Conservation (phyloP, 345 rosid genomes). For the Gossypium anomalum region DNA sequence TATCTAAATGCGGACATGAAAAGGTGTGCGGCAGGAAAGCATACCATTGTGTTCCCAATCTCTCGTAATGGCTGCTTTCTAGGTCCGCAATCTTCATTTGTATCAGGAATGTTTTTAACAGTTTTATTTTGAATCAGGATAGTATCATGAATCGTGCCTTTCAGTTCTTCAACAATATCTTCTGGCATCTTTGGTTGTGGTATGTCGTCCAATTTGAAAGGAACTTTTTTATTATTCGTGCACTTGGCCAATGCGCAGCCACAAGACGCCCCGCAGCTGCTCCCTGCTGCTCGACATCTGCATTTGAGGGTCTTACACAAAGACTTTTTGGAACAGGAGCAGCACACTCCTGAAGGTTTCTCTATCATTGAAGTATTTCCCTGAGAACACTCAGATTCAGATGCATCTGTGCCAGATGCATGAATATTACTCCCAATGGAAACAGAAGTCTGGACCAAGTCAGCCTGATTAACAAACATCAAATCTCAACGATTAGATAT, state of each 20-base stretch:
- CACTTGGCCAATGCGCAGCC: conserved; percentile 64
- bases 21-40: conserved; percentile 6
- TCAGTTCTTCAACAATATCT: conserved; percentile 24
- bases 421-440: conserved; percentile 29
- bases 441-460: conserved; percentile 33
- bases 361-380: conserved; percentile 21
- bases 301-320: conserved; percentile 77
- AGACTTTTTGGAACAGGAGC: conserved; percentile 74
- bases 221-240: conserved; percentile 46
- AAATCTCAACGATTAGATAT: conserved; percentile 17
- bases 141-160: conserved; percentile 25
- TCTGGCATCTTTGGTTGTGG: conserved; percentile 12
- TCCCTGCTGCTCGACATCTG: conserved; percentile 60
- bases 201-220: conserved; percentile 11
- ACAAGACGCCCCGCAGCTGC: conserved; percentile 62
- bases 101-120: conserved; percentile 28
- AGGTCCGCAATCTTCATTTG: conserved; percentile 31
- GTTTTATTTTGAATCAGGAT: conserved; percentile 22
- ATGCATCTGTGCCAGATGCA: conserved; percentile 27
- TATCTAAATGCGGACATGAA: not conserved
- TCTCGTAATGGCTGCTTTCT: conserved; percentile 68
- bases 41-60: conserved; percentile 66
- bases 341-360: conserved; percentile 41
- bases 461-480: conserved; percentile 34
- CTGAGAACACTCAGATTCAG: conserved; percentile 40